These are phyloP conservation scores for Metschnikowia hibisci DNA, from an alignment of 805 yeast species.

Conservation along the genomic window DNA sequence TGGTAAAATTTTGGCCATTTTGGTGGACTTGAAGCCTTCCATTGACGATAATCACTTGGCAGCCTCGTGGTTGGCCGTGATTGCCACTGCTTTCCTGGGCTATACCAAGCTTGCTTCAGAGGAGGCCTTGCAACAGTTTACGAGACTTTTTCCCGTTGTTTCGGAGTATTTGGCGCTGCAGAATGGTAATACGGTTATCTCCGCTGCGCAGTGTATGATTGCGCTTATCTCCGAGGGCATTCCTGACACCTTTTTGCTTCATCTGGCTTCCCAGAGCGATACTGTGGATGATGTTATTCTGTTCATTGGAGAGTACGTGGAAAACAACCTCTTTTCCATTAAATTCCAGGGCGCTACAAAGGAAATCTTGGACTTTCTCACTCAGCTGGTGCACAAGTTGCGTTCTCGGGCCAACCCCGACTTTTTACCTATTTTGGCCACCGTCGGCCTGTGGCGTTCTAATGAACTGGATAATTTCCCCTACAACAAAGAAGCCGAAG, in stretches of 20 bases:
- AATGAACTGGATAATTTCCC: slow-evolving; percentile 68
- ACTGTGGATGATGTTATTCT: slow-evolving; percentile 51
- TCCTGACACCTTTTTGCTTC: slow-evolving; percentile 54
- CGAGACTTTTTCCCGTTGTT: slow-evolving; percentile 46
- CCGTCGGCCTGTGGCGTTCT: slow-evolving; percentile 84
- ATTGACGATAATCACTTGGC: slow-evolving; percentile 78
- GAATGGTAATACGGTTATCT: slow-evolving; percentile 55
- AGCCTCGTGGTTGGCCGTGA: slow-evolving; percentile 93
- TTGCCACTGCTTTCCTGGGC: slow-evolving; percentile 69
- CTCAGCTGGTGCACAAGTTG: slow-evolving; percentile 59
- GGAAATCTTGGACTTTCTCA: slow-evolving; percentile 66
- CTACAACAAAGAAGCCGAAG: slow-evolving; percentile 70
- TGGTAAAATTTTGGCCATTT: slow-evolving; percentile 58
- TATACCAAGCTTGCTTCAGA: slow-evolving; percentile 33
- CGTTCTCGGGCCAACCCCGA: slow-evolving; percentile 68
- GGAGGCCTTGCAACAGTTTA: slow-evolving; percentile 52
- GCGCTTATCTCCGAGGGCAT: slow-evolving; percentile 70
- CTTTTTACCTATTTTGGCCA: slow-evolving; percentile 58
- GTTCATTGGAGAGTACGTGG: slow-evolving; percentile 47
- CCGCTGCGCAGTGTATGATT: slow-evolving; percentile 84
- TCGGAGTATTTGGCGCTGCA: slow-evolving; percentile 68
- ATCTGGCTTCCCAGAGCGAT: slow-evolving; percentile 46
- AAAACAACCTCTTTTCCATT: slow-evolving; percentile 62
- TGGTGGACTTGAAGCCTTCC: slow-evolving; percentile 79
- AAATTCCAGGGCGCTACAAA: slow-evolving; percentile 73